A percentile compares a stretch with the other conserved stretches of the same genome.
These are phyloP conservation scores for Filobasidium floriforme DNA, from an alignment of 768 basidiomycete species.

Conservation along the genomic window DNA sequence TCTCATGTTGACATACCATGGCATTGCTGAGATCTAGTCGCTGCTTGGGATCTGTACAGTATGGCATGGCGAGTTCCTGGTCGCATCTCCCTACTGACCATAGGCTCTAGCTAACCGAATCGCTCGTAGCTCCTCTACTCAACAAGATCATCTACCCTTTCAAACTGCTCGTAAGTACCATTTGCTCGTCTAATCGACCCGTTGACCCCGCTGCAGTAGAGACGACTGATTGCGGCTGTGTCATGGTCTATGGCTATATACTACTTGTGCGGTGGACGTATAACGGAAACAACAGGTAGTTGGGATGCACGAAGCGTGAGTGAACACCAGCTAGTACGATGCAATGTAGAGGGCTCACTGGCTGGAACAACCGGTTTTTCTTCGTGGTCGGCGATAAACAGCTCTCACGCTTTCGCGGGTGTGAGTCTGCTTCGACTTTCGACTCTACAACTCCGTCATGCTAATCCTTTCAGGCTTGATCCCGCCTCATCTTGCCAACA, in stretches of 20 bases:
- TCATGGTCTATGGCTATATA: background rate
- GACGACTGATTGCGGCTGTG: slow-evolving; percentile 5
- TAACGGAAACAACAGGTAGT: slow-evolving; percentile 26
- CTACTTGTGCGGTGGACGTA: background rate
- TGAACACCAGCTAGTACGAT: background rate
- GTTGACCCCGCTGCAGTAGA: background rate
- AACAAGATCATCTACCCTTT: slow-evolving; percentile 44
- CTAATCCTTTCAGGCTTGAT: slow-evolving; percentile 15
- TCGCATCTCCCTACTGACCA: background rate
- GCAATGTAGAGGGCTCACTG: too few relatives aligned
- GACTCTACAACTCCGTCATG: background rate
- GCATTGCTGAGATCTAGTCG: too few relatives aligned
- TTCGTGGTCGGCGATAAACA: background rate
- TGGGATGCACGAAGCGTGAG: slow-evolving; percentile 43
- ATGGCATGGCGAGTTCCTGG: slow-evolving; percentile 1
- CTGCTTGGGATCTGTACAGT: background rate
- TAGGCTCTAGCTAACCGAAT: background rate
- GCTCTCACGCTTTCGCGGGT: slow-evolving; percentile 43
- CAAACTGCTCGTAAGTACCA: slow-evolving; percentile 38
- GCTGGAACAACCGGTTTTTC: background rate
- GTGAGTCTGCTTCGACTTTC: slow-evolving; percentile 24
- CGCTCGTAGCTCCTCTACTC: slow-evolving; percentile 31
- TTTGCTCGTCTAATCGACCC: background rate
- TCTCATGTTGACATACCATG: too few relatives aligned
- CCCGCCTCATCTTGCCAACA: slow-evolving; percentile 10